Conservation (phyloP, 768 basidiomycete species). For the Hydnum rufescens region DNA sequence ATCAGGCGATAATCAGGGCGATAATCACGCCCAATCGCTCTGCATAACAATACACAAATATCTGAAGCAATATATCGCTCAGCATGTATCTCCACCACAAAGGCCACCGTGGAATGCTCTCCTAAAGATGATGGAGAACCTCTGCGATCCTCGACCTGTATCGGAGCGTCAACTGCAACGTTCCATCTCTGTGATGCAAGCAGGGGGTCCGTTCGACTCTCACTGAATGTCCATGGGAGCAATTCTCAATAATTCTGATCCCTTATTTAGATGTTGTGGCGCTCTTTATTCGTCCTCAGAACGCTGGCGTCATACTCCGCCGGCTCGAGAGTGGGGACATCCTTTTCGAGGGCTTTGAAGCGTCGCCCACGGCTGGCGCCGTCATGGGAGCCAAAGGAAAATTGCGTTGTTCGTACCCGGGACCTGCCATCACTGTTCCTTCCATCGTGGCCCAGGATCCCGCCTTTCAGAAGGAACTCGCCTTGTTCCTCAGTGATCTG, state of each 20-base stretch:
- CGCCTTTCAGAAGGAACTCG: slow-evolving; percentile 20
- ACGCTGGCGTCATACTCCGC: slow-evolving; percentile 24
- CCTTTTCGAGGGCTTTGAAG: slow-evolving; percentile 28
- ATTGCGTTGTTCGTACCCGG: slow-evolving; percentile 12
- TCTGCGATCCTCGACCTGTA: no score
- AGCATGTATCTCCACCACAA: no score
- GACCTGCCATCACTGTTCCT: slow-evolving; percentile 14
- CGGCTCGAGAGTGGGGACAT: slow-evolving; percentile 10
- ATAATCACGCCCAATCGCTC: no score
- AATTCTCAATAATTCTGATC: background rate
- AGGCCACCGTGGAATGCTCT: background rate
- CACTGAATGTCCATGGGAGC: background rate
- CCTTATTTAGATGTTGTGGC: slow-evolving; percentile 20
- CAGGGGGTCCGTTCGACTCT: background rate
- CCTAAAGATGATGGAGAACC: background rate
- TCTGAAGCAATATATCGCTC: no score
- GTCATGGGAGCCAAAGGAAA: slow-evolving; percentile 26
- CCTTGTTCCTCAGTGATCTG: slow-evolving; percentile 23
- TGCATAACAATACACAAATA: no score
- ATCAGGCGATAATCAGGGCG: background rate
- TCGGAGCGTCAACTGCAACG: no score
- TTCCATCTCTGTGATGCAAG: background rate
- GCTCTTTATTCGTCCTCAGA: slow-evolving; percentile 26
- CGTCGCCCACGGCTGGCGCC: slow-evolving; percentile 19
- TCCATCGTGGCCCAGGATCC: slow-evolving; percentile 15